Conservation (phyloP, 2,329 filamentous ascomycete genomes). For the Byssochlamys sp. region DNA sequence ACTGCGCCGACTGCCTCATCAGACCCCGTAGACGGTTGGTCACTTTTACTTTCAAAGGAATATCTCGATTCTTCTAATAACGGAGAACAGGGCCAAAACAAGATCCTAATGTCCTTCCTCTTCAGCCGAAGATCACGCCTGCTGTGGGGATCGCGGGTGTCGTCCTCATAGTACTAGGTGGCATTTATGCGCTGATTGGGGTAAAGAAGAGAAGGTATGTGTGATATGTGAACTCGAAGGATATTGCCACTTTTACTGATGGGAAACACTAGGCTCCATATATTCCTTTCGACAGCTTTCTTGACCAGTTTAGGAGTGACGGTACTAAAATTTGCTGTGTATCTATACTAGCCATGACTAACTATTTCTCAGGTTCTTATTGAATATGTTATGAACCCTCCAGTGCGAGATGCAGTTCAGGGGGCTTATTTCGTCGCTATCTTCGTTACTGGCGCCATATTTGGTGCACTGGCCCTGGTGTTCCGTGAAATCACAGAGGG, state of each 20-base stretch:
- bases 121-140: constrained; percentile 67
- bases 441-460: constrained; percentile 60
- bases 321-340: neutral
- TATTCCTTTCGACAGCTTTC: constrained; percentile 70
- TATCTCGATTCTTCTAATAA: neutral
- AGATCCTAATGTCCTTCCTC: constrained; percentile 47
- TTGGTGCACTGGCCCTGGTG: constrained; percentile 64
- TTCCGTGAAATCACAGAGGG: constrained; percentile 78
- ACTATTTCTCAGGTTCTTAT: constrained; percentile 53
- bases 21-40: neutral
- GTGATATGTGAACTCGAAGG: neutral
- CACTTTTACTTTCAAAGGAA: neutral
- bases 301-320: constrained; percentile 63
- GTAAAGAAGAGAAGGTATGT: constrained; percentile 63
- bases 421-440: constrained; percentile 77
- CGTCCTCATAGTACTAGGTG: constrained; percentile 64
- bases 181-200: constrained; percentile 63
- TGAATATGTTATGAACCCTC: constrained; percentile 75
- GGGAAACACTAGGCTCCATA: constrained; percentile 48
- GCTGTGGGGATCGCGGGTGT: constrained; percentile 70
- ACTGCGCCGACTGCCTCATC: neutral
- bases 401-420: constrained; percentile 65
- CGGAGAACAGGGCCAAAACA: constrained; percentile 12
- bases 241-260: constrained; percentile 8
- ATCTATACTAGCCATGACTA: neutral